Evolutionary conservation across 148 eudicot species (phyloP).

Genomic region (Rhododendron ovatum): DNA sequence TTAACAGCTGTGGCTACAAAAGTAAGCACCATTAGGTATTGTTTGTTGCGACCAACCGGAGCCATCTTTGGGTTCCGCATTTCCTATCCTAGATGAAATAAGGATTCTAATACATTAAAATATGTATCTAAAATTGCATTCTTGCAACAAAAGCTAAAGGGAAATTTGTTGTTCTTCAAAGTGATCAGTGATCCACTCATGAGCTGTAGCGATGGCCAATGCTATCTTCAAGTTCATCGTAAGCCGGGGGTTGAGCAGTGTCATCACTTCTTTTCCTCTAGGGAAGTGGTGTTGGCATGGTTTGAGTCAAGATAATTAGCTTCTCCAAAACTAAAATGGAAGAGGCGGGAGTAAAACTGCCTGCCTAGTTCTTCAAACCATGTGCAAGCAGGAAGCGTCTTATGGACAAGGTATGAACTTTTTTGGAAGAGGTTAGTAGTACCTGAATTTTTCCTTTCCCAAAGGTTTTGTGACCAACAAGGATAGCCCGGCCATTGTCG

Average conservation of each 20-base stretch:
- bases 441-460: constrained; percentile 99
- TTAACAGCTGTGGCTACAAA: not conserved
- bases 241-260: not conserved
- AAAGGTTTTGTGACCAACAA: constrained; percentile 80
- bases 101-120: not conserved
- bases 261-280: not conserved
- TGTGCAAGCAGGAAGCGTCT: not conserved
- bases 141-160: not conserved
- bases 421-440: not conserved
- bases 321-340: not conserved
- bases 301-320: not conserved
- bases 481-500: constrained; percentile 89
- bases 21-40: not conserved
- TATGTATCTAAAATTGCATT: not conserved
- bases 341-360: not conserved
- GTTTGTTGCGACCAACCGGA: not conserved
- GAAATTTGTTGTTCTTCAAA: not conserved
- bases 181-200: not conserved
- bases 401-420: not conserved
- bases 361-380: not conserved
- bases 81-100: too few species aligned
- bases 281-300: not conserved
- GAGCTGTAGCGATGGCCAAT: not conserved
- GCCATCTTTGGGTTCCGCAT: not conserved
- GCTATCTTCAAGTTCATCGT: not conserved